Evolutionary conservation across 106 monocot species (phyloP).

Genomic region (Ottelia alismoides): DNA sequence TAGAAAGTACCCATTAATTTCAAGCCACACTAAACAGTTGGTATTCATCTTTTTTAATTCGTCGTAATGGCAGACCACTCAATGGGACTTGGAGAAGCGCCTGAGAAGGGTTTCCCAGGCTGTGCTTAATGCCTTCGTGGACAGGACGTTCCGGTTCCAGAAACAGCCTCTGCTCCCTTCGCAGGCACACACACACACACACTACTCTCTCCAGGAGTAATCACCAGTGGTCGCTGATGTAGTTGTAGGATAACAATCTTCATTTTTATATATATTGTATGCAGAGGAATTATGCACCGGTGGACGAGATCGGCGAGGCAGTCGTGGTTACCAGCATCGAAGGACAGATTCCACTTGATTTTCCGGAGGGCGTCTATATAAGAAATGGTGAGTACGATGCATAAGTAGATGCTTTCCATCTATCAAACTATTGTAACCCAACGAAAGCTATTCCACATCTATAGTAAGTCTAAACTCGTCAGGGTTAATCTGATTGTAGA

Average conservation of each 20-base stretch:
- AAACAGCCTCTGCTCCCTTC: slow-evolving; percentile 12
- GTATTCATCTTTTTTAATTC: no score
- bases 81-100: background rate
- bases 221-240: slow-evolving; percentile 7
- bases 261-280: background rate
- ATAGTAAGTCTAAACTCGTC: no score
- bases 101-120: slow-evolving; percentile 8
- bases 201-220: no score
- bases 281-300: slow-evolving; percentile 42
- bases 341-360: slow-evolving; percentile 40
- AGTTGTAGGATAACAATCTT: background rate
- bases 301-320: slow-evolving; percentile 27
- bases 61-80: no score
- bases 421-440: no score
- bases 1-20: no score
- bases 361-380: slow-evolving; percentile 49
- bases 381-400: slow-evolving; percentile 33
- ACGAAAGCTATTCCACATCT: no score
- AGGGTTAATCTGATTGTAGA: no score
- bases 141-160: slow-evolving; percentile 17
- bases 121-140: slow-evolving; percentile 23
- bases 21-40: no score
- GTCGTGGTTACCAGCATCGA: slow-evolving; percentile 15
- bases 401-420: no score
- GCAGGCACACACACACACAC: no score